A percentile compares a stretch with the other conserved stretches of the same genome.
Conservation (phyloP, 192 early-diverging fungal species). For the Coemansia sp. region DNA sequence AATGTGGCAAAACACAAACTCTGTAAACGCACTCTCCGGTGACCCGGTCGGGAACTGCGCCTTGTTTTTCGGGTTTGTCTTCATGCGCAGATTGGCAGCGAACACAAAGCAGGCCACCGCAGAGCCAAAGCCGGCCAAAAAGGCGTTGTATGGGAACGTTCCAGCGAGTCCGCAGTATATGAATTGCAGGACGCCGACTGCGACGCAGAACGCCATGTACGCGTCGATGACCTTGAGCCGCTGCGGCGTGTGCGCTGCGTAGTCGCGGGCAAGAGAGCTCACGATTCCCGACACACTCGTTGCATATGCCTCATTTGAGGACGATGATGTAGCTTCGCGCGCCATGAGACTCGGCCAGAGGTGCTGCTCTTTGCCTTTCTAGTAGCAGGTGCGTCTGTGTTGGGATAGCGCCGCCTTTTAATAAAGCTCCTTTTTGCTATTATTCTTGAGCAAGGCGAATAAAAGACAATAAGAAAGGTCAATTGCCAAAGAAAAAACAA, state of each 20-base stretch:
- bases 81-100: slow-evolving; percentile 86
- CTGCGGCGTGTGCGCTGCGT: slow-evolving; percentile 66
- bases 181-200: slow-evolving; percentile 91
- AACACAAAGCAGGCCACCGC: slow-evolving; percentile 91
- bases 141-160: slow-evolving; percentile 97
- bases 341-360: neutral
- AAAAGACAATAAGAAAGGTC: neutral
- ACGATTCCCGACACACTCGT: slow-evolving; percentile 7
- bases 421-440: neutral
- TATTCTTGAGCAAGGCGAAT: neutral
- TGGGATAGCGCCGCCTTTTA: neutral
- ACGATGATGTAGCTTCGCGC: neutral
- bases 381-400: neutral
- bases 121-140: slow-evolving; percentile 91
- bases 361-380: neutral
- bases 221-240: slow-evolving; percentile 87
- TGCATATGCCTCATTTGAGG: neutral
- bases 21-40: slow-evolving; percentile 89
- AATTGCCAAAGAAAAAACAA: neutral
- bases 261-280: slow-evolving; percentile 36
- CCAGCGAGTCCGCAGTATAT: slow-evolving; percentile 80
- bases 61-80: slow-evolving; percentile 79
- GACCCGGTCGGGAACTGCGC: slow-evolving; percentile 61
- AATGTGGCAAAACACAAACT: slow-evolving; percentile 83
- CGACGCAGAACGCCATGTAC: slow-evolving; percentile 87